These are phyloP conservation scores for Gynostemma pentaphyllum DNA, from an alignment of 306 rosid genomes.

Conservation along the genomic window DNA sequence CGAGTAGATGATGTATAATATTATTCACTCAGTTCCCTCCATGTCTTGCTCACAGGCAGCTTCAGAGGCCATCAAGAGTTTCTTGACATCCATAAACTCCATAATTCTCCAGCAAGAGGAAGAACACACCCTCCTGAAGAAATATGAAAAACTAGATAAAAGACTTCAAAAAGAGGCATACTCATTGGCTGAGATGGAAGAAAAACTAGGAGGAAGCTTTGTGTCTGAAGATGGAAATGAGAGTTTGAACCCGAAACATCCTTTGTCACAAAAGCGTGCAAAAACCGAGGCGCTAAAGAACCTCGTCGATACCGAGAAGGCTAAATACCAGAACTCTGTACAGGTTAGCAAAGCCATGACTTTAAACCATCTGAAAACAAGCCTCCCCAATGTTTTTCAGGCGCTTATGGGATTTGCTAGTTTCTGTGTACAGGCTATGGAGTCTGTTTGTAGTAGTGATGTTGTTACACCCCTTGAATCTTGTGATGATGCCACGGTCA, in stretches of 20 bases:
- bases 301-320: conserved; percentile 46
- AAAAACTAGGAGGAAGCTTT: conserved; percentile 21
- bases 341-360: conserved; percentile 40
- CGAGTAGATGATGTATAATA: no score
- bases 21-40: neutral
- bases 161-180: conserved; percentile 38
- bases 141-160: conserved; percentile 42
- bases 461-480: conserved; percentile 2
- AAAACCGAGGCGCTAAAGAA: conserved; percentile 54
- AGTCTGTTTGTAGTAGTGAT: conserved; percentile 24
- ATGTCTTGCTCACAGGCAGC: conserved; percentile 37
- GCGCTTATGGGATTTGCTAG: conserved; percentile 45
- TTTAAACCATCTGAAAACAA: conserved; percentile 37
- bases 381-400: conserved; percentile 63
- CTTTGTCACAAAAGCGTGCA: conserved; percentile 37
- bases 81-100: conserved; percentile 33
- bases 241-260: conserved; percentile 46
- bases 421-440: conserved; percentile 46
- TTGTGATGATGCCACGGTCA: conserved; percentile 10
- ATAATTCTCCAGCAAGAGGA: conserved; percentile 47
- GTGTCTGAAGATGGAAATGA: conserved; percentile 20
- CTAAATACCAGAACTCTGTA: conserved; percentile 37
- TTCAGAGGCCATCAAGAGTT: conserved; percentile 57
- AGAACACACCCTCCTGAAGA: conserved; percentile 48
- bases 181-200: conserved; percentile 38